Base-by-base conservation (phyloP, 257 asterid species). In the Ballota nigra region DNA sequence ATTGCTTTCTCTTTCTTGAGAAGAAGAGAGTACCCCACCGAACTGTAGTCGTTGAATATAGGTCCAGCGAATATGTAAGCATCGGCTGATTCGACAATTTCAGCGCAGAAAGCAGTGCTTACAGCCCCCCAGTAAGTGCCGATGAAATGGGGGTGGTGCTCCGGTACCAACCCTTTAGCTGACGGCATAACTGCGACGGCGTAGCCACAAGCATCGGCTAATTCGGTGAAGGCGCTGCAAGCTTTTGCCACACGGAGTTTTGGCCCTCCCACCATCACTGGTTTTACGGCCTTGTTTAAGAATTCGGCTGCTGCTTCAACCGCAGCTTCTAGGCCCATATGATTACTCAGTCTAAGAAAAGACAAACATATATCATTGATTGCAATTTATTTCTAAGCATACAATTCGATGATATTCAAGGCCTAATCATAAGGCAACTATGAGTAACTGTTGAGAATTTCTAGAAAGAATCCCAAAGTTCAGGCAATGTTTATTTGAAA, bases 91-190 rank as follows among this genome's bases (percentile, higher is more conserved):
- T 82, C 97, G 4, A 91, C 92, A 3, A 91, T 91, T 64, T 91
- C 96, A 9, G 95, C 96, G 41, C 97, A 91, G 72, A 89, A 89
- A 2, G 90, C 72, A 0, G 92, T 86, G 75, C 97, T 91, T 78
- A 91, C 96, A 0, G 96, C 95, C 4, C 96, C 97, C 97, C 92
- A 89, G 72, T 87, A 91, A 11, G 95, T 91, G 18, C 96, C 96
- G 9, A 91, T 87, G 79, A 91, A 89, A 70, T 79, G 95, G 5
- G 91, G 85, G 77, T 91, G 97, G 77, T 82, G 73, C 67, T 89
- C 96, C 0, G 92, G 90, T 1, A 91, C 90, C n/a, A 87, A 75
- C 31, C 97, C 97, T 73, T 91, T 91, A 5, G 92, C 97, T 0
- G 96, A 76, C 43, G 96, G 96, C 95, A 91, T 89, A 51, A 83